Conservation (phyloP, 192 early-diverging fungal species). For the Entomortierella beljakovae region DNA sequence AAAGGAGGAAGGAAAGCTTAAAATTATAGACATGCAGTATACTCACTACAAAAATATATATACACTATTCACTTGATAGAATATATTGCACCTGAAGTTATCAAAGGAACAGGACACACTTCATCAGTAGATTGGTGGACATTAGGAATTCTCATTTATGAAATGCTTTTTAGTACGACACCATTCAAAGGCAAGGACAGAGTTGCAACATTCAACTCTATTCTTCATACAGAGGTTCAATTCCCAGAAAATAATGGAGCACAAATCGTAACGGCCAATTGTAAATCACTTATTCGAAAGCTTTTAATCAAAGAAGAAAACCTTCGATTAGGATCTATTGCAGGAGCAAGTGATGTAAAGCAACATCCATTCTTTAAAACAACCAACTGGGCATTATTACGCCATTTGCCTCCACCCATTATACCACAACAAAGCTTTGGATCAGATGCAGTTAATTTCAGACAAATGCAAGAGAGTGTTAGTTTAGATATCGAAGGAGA, state of each 20-base stretch:
- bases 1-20: too few relatives aligned
- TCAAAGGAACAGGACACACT: constrained; percentile 95
- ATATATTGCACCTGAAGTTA: constrained; percentile 99
- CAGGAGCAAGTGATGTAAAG: constrained; percentile 96
- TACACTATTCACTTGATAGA: constrained; percentile 58
- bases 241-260: constrained; percentile 68
- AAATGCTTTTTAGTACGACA: constrained; percentile 97
- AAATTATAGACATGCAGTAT: background rate
- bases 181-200: constrained; percentile 97
- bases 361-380: constrained; percentile 90
- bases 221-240: constrained; percentile 81
- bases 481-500: constrained; percentile 77
- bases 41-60: background rate
- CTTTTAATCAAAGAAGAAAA: constrained; percentile 93
- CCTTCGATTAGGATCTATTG: constrained; percentile 84
- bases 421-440: constrained; percentile 73
- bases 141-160: constrained; percentile 95
- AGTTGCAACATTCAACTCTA: constrained; percentile 90
- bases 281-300: constrained; percentile 84
- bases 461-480: constrained; percentile 71
- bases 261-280: constrained; percentile 39
- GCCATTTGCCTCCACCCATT: constrained; percentile 88
- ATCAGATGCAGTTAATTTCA: constrained; percentile 76
- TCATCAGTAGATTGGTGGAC: constrained; percentile 99
- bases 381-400: constrained; percentile 92